phyloP scores from a whole-genome alignment of 495 filamentous ascomycete genomes.

The Talaromyces trachyspermus region DNA sequence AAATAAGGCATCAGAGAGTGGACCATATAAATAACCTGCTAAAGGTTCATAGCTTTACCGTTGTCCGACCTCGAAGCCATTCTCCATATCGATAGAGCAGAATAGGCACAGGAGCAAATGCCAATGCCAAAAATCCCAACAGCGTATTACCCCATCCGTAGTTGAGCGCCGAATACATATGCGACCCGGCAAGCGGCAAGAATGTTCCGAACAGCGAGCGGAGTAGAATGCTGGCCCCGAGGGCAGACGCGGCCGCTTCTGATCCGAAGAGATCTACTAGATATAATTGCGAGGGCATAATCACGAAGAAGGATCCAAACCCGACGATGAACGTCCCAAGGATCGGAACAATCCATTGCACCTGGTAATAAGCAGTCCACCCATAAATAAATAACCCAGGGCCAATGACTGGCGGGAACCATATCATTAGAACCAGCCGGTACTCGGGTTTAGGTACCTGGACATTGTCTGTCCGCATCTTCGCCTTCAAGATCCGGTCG shows the following conservation, averaged over 20 bases:
- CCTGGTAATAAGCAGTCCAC: conserved; percentile 25
- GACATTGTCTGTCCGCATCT: conserved; percentile 9
- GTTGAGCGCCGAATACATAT: conserved; percentile 13
- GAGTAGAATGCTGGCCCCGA: conserved; percentile 21
- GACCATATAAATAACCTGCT: too few species aligned
- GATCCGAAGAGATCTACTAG: conserved; percentile 28
- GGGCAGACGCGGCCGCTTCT: conserved; percentile 22
- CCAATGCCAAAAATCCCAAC: conserved; percentile 16
- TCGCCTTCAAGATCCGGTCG: conserved; percentile 15
- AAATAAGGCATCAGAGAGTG: too few species aligned
- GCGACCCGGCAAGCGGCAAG: conserved; percentile 14
- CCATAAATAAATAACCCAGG: conserved; percentile 30
- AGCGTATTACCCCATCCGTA: conserved; percentile 21
- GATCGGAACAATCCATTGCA: conserved; percentile 33
- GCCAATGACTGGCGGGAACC: conserved; percentile 17
- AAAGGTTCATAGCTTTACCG: too few species aligned
- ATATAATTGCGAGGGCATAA: conserved; percentile 26
- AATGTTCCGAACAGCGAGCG: conserved; percentile 16
- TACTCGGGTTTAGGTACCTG: conserved; percentile 19
- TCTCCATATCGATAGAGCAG: conserved; percentile 18
- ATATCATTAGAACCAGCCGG: conserved; percentile 24
- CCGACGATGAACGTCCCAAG: conserved; percentile 26
- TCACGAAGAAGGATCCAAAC: conserved; percentile 20
- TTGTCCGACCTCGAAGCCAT: too few species aligned
- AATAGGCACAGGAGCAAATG: conserved; percentile 15